Base-by-base conservation (phyloP, 176 grass and related monocot species). In the Carex pumila region DNA sequence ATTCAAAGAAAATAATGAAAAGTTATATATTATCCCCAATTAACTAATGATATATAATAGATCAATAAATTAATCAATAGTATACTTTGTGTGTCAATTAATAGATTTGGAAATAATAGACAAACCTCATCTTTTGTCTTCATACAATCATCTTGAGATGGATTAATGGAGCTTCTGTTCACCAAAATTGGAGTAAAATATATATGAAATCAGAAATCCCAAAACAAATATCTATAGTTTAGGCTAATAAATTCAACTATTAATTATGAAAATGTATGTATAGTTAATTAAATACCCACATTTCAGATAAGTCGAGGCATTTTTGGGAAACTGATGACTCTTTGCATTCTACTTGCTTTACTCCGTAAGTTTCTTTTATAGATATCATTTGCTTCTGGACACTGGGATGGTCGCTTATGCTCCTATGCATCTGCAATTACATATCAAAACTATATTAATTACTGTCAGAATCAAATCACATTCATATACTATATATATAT, bases 391-490 rank as follows among this genome's bases (percentile, higher is more conserved):
- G 62, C 10, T 93, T 91, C 41, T 77, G 85, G 80, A 79, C 12
- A 14, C 32, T 85, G 19, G 65, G 77, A 81, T 90, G 61, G 18
- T 21, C 74, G 30, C 61, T 89, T 75, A 61, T 25, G 75, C 84
- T 91, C 77, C 94, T 88, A 66, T 92, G 90, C 94, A 97, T 97
- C 94, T 97, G 84, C 11, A 25, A 59, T 37, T 63, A 67, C 5
- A 65, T 17, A 65, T 17, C 49, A 47, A 13, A 66, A 75, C 5
- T 50, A 50, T 50, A 50, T 52, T 14, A 61, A 45, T 65, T 29
- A 59, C 7, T 56, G 12, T 29, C 8, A 54, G 29, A 55, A 37
- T 32, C 65, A 81, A 49, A 47, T 71, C 36, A 45, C 7, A 21
- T 47, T 18, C 36, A 21, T 71, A 71, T 19, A 39, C 37, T 39